These are phyloP conservation scores for Fusarium ambrosium DNA, from an alignment of 2,329 filamentous ascomycete genomes.

Conservation along the genomic window DNA sequence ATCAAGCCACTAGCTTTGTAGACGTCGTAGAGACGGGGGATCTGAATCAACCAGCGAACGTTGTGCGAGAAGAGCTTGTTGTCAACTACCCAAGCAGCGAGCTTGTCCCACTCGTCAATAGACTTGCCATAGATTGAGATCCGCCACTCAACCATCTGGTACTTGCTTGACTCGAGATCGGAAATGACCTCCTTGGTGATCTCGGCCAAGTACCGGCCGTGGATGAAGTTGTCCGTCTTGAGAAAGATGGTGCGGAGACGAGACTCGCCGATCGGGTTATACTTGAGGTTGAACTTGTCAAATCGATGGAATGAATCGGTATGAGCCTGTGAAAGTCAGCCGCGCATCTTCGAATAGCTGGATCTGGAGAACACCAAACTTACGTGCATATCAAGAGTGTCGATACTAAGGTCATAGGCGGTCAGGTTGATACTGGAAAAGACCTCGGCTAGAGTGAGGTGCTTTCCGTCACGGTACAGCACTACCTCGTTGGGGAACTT, in stretches of 20 bases:
- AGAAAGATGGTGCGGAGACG: slow-evolving; percentile 97
- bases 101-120: slow-evolving; percentile 96
- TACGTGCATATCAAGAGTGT: slow-evolving; percentile 98
- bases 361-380: slow-evolving; percentile 51
- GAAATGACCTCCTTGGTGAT: slow-evolving; percentile 98
- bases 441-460: slow-evolving; percentile 91
- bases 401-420: slow-evolving; percentile 97
- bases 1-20: slow-evolving; percentile 92
- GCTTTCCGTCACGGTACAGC: slow-evolving; percentile 90
- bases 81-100: slow-evolving; percentile 96
- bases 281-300: slow-evolving; percentile 99
- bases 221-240: slow-evolving; percentile 98
- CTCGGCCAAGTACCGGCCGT: slow-evolving; percentile 94
- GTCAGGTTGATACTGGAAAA: slow-evolving; percentile 98
- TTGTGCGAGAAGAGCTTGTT: slow-evolving; percentile 99
- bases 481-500: slow-evolving; percentile 96
- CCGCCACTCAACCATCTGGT: slow-evolving; percentile 99
- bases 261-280: slow-evolving; percentile 97
- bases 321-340: slow-evolving; percentile 73
- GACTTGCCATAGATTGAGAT: slow-evolving; percentile 96
- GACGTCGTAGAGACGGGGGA: slow-evolving; percentile 94
- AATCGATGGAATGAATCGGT: slow-evolving; percentile 99
- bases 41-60: slow-evolving; percentile 95
- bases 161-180: slow-evolving; percentile 98
- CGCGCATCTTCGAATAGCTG: neutral